Base-by-base conservation (phyloP, 2,329 filamentous ascomycete genomes). In the Fusarium citri region DNA sequence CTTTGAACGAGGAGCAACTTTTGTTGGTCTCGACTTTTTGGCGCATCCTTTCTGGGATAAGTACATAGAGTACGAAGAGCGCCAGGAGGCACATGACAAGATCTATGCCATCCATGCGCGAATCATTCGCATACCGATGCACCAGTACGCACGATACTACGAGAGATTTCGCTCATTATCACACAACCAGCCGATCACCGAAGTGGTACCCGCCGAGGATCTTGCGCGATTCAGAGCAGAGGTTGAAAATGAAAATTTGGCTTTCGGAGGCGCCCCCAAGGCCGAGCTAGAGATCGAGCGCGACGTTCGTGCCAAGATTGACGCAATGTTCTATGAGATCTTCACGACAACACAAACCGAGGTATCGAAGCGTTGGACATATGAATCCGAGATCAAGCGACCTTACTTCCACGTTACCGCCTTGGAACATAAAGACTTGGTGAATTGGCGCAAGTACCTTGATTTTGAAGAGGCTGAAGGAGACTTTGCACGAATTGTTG, bases 1-100 rank as follows among this genome's bases (percentile, higher is more conserved):
- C 11, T 98, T 98, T 78, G 95, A 99, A 79, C 92, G 96, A 72
- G 96, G 92, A 68, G 92, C 94, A 28, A 87, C 87, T 30, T 91
- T 88, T 74, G 94, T 97, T 42, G 96, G 96, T 18, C 87, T 98
- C 20, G 96, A 99, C 81, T 99, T 97, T 78, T 86, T 97, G 30
- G 92, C 94, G 4, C 94, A 98, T 78, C 94, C 94, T 2, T 98
- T 99, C 83, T 99, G 96, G 96, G 96, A 99, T 80, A 98, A 97
- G 82, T 99, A 97, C 77, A 89, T 99, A 69, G 96, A 98, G 78
- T 98, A 97, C 76, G 96, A 98, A 79, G 94, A 98, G 78, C 92
- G 94, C 3, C 86, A 95, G 66, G 94, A 97, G 76, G 89, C 92
- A 1, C 88, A 91, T 16, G 93, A 97, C 69, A 93, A 90, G 75